A percentile compares a stretch with the other conserved stretches of the same genome.
Conservation (phyloP, 768 basidiomycete species). For the Boletus subcaerulescens region DNA sequence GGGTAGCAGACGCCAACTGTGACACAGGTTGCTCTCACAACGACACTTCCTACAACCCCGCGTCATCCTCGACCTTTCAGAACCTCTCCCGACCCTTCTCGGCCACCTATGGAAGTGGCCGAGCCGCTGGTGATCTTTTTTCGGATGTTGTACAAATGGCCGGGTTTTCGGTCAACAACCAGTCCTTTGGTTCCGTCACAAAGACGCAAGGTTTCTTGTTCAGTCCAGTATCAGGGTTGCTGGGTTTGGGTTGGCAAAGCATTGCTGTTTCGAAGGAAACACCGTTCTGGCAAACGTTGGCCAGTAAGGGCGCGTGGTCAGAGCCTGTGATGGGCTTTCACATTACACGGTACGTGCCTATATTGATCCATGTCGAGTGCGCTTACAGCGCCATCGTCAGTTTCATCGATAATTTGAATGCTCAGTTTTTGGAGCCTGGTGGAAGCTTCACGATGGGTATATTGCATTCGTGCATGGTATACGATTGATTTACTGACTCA, state of each 20-base stretch:
- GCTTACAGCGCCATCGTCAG: conserved; percentile 24
- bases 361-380: neutral
- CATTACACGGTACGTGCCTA: conserved; percentile 58
- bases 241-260: conserved; percentile 79
- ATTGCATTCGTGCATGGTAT: neutral
- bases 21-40: conserved; percentile 43
- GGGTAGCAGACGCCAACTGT: conserved; percentile 66
- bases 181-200: conserved; percentile 56
- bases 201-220: conserved; percentile 50
- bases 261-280: conserved; percentile 69
- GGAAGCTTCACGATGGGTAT: conserved; percentile 74
- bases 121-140: conserved; percentile 67
- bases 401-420: conserved; percentile 42
- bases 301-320: conserved; percentile 56
- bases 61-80: conserved; percentile 58
- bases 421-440: conserved; percentile 54
- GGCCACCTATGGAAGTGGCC: conserved; percentile 81
- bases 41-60: conserved; percentile 46
- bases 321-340: conserved; percentile 80
- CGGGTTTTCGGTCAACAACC: conserved; percentile 77
- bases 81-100: conserved; percentile 55
- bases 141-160: conserved; percentile 83
- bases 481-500: neutral
- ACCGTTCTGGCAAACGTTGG: conserved; percentile 87
- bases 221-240: conserved; percentile 77